phyloP scores from a whole-genome alignment of 495 filamentous ascomycete species.

The Aspergillus baeticus region DNA sequence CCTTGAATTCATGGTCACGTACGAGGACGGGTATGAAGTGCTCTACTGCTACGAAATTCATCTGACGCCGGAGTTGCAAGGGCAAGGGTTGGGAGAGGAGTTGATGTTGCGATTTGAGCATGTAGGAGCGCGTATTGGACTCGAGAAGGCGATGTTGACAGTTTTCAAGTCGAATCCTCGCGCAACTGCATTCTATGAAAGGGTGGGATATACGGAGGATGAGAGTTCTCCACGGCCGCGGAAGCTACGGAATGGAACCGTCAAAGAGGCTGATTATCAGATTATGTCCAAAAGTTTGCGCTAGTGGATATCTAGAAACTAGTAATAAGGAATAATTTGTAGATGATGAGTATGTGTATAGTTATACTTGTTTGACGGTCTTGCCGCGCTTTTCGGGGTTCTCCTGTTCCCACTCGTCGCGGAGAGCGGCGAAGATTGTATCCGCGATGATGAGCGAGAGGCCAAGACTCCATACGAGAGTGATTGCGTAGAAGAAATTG shows the following conservation, averaged over 20 bases:
- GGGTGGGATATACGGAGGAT: conserved; percentile 65
- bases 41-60: conserved; percentile 92
- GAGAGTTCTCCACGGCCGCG: conserved; percentile 63
- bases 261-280: conserved; percentile 63
- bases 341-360: neutral
- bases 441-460: conserved; percentile 80
- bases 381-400: conserved; percentile 85
- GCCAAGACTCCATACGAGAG: conserved; percentile 92
- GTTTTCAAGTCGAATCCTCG: conserved; percentile 67
- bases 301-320: neutral
- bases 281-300: conserved; percentile 65
- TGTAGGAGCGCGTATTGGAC: conserved; percentile 39
- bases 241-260: conserved; percentile 61
- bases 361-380: conserved; percentile 80
- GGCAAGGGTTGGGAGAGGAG: conserved; percentile 39
- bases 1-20: conserved; percentile 78
- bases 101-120: conserved; percentile 44
- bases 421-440: conserved; percentile 77
- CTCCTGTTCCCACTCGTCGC: conserved; percentile 94
- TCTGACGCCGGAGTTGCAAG: conserved; percentile 53
- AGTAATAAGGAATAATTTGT: conserved; percentile 1
- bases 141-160: conserved; percentile 82
- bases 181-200: conserved; percentile 65
- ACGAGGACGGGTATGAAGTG: conserved; percentile 71
- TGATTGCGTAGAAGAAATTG: conserved; percentile 99